Conservation (phyloP, 148 eudicot genomes). For the Arctostaphylos glauca region DNA sequence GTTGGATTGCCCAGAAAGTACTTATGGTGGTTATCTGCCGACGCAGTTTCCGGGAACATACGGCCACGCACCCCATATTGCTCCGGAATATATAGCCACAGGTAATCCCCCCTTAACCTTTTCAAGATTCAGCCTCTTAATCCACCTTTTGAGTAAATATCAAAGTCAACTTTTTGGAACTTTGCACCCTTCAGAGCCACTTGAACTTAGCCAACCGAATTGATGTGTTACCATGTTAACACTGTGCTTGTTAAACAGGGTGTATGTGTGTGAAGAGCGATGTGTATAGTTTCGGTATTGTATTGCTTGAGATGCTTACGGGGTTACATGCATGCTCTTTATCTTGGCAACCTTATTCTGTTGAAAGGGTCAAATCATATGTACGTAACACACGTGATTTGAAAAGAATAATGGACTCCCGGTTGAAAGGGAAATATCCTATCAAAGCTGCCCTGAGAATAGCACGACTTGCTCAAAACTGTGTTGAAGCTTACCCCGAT, state of each 20-base stretch:
- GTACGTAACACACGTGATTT: slow-evolving; percentile 49
- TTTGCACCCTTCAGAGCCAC: not conserved
- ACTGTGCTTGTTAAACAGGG: slow-evolving; percentile 10
- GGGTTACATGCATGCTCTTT: slow-evolving; percentile 16
- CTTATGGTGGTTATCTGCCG: not conserved
- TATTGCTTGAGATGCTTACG: slow-evolving; percentile 58
- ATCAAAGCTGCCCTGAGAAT: too few species aligned
- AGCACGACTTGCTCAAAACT: too few species aligned
- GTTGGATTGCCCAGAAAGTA: slow-evolving; percentile 37
- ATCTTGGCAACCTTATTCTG: slow-evolving; percentile 8
- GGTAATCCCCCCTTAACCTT: slow-evolving; percentile 36
- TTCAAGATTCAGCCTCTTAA: not conserved
- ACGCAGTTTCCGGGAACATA: not conserved
- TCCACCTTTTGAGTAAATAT: not conserved
- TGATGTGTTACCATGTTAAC: not conserved
- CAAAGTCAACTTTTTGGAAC: not conserved
- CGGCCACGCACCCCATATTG: slow-evolving; percentile 50
- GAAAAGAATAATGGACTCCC: slow-evolving; percentile 64
- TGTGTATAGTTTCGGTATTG: slow-evolving; percentile 83
- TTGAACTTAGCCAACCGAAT: not conserved
- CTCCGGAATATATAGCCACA: slow-evolving; percentile 85
- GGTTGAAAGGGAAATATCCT: slow-evolving; percentile 68
- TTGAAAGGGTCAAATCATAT: slow-evolving; percentile 11
- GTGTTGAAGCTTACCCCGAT: too few species aligned
- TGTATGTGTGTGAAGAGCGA: too few species aligned